These are phyloP conservation scores for Silene vulgaris DNA, from an alignment of 179 eudicot genomes.

Conservation along the genomic window DNA sequence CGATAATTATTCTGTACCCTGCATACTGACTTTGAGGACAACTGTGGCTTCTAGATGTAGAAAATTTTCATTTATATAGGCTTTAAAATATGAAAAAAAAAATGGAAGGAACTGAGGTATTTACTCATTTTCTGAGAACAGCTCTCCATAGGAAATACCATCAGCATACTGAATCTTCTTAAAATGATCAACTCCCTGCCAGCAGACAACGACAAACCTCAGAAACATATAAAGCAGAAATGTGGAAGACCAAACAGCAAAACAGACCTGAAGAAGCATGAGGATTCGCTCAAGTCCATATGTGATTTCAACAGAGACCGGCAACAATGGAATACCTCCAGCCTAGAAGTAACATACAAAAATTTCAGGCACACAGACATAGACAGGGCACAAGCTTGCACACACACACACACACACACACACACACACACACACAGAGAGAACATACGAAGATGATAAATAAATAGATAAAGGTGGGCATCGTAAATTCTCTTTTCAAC, in stretches of 20 bases:
- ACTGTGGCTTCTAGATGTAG: neutral
- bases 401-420: neutral
- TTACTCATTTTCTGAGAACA: constrained; percentile 93
- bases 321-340: constrained; percentile 80
- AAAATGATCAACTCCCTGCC: constrained; percentile 97
- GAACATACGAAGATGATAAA: constrained; percentile 2
- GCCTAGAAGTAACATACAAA: constrained; percentile 44
- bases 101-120: neutral
- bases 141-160: constrained; percentile 96
- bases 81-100: neutral
- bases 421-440: neutral
- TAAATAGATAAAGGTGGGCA: neutral
- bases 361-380: neutral
- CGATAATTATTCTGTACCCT: neutral
- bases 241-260: constrained; percentile 8
- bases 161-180: constrained; percentile 88
- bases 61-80: neutral
- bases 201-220: constrained; percentile 23
- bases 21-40: constrained; percentile 7
- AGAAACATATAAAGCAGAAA: constrained; percentile 10
- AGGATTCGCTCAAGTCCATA: constrained; percentile 97
- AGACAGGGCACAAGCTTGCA: neutral
- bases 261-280: constrained; percentile 87
- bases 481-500: neutral
- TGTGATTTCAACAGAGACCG: constrained; percentile 96